Evolutionary conservation across 1,284 basidiomycete species (phyloP).

Genomic region (Trichosporon ovoides): DNA sequence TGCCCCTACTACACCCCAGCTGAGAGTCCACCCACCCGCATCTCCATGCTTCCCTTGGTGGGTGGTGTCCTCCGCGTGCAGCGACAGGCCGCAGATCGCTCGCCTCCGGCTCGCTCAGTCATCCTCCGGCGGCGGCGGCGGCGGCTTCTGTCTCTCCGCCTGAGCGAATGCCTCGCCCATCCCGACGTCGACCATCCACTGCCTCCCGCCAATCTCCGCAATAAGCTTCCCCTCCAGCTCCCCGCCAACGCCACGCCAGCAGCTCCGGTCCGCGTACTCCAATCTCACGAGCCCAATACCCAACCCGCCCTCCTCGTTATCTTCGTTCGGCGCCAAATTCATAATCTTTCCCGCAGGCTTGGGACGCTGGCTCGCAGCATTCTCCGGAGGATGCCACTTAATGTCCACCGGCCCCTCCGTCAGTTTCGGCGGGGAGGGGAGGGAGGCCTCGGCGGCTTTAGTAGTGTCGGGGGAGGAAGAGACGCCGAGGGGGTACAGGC

Average conservation of each 20-base stretch:
- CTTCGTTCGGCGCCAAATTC: conserved; percentile 27
- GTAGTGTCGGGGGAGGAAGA: not conserved
- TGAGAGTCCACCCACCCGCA: too few species aligned
- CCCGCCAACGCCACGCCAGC: conserved; percentile 27
- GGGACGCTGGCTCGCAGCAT: conserved; percentile 34
- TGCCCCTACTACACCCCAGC: too few species aligned
- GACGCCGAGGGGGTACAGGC: conserved; percentile 25
- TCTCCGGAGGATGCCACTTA: conserved; percentile 31
- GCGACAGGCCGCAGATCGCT: too few species aligned
- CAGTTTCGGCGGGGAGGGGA: not conserved
- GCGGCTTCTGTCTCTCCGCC: conserved; percentile 16
- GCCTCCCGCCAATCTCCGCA: conserved; percentile 23
- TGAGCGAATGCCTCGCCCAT: conserved; percentile 39
- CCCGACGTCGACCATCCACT: conserved; percentile 34
- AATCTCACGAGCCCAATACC: conserved; percentile 46
- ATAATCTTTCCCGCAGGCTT: conserved; percentile 43
- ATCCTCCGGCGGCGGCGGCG: conserved; percentile 13
- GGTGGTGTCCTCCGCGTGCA: too few species aligned
- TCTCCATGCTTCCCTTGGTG: too few species aligned
- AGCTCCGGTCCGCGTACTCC: conserved; percentile 43
- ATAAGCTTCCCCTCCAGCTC: too few species aligned
- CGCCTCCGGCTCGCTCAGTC: too few species aligned
- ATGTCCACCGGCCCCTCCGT: conserved; percentile 24
- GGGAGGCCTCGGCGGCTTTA: not conserved
- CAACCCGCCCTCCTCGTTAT: conserved; percentile 13